Base-by-base conservation (phyloP, 805 yeast species). In the Pichia californica region DNA sequence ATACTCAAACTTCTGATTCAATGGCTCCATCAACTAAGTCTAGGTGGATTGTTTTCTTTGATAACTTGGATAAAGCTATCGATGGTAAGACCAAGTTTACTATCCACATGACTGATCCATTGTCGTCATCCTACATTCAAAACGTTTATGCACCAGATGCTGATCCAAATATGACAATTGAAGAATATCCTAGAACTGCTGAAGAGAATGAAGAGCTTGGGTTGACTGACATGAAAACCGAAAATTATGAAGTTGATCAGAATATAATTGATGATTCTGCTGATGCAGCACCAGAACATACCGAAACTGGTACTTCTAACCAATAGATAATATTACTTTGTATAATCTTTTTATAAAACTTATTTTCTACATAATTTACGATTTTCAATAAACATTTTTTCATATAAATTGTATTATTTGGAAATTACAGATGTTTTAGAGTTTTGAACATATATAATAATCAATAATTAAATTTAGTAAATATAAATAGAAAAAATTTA, bases 61-160 rank as follows among this genome's bases (percentile, higher is more conserved):
- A 75, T 8, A 76, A 74, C 41, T 69, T 93, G 54, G 79, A 84
- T 51, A 76, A 77, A 36, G 98, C 96, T 13, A 70, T 83, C 43
- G 84, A 75, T 23, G 99, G 98, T 36, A 79, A 84, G 51, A 69
- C 77, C 36, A 78, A 82, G 45, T 89, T 93, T 67, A 91, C 97
- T 1, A 74, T 93, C 29, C 61, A 77, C 33, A 84, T 93, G 94
- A 88, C 81, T 51, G 99, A 93, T 65, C 99, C 99, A 7, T 68
- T 93, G 56, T 96, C 97, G 16, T 83, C 95, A 5, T 88, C 96
- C 0, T 93, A 93, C 58, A 84, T 93, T 50, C 99, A 93, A 67
- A 93, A 93, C 60, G 93, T 91, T n/a, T 93, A 89, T 59, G 99
- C 99, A 29, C 99, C 99, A 23, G 99, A 93, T 66, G 77, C 77